phyloP scores from a whole-genome alignment of 192 early-diverging fungal genomes.

The Linnemannia zychae region DNA sequence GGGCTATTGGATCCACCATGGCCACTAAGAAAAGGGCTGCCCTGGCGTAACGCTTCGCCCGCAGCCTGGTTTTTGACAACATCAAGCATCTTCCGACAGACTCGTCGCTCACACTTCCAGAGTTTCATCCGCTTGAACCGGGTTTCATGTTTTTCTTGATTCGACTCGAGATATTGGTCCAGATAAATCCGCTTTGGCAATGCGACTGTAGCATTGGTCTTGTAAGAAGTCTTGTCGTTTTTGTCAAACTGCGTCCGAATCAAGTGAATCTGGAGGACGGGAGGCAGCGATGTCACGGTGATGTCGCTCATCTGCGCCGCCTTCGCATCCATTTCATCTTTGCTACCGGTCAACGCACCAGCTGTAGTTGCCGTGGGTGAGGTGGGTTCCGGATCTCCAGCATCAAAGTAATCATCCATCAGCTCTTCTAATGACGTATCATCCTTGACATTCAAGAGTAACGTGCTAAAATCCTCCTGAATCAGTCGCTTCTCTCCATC shows the following conservation, averaged over 20 bases:
- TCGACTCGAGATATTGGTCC: conserved; percentile 64
- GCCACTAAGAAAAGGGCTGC: neutral
- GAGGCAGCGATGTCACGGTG: conserved; percentile 68
- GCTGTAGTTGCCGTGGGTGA: neutral
- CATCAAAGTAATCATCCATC: conserved; percentile 71
- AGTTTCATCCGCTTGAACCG: conserved; percentile 45
- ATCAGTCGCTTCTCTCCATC: conserved; percentile 56
- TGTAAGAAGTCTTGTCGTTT: conserved; percentile 68
- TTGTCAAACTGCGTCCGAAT: conserved; percentile 80
- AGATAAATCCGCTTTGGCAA: conserved; percentile 74
- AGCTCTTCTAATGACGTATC: conserved; percentile 67
- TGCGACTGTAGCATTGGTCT: conserved; percentile 76
- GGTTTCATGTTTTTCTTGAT: conserved; percentile 33
- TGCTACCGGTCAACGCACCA: neutral
- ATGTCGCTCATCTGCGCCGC: conserved; percentile 58
- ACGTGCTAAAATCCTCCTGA: conserved; percentile 62
- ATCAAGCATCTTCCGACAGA: conserved; percentile 37
- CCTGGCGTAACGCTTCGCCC: neutral
- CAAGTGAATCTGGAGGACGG: conserved; percentile 78
- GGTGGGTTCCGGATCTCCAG: neutral
- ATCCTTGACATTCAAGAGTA: conserved; percentile 63
- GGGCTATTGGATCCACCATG: neutral
- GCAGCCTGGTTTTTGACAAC: conserved; percentile 18
- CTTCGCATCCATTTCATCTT: conserved; percentile 13
- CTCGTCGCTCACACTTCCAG: conserved; percentile 40